Conservation (phyloP, 1,284 basidiomycete species). For the Trametes polyzona region DNA sequence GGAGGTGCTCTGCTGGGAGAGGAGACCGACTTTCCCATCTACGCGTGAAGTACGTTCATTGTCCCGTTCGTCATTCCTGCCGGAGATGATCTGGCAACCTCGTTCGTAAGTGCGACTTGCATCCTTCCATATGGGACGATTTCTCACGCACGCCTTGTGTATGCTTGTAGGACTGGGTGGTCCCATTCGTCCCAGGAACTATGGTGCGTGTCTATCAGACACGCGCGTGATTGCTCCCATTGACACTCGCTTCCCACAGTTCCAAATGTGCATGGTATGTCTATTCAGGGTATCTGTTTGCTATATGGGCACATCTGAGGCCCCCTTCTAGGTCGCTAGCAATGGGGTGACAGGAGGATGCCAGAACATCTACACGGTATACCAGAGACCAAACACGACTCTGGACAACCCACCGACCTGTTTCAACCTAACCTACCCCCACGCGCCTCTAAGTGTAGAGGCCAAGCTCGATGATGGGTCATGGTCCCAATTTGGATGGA, state of each 20-base stretch:
- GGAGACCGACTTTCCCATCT: neutral
- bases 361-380: slow-evolving; percentile 57
- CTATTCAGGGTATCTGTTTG: neutral
- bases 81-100: slow-evolving; percentile 42
- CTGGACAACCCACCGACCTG: slow-evolving; percentile 42
- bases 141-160: slow-evolving; percentile 1
- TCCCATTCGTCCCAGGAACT: slow-evolving; percentile 62
- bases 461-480: slow-evolving; percentile 50
- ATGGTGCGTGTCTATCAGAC: slow-evolving; percentile 37
- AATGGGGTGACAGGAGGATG: slow-evolving; percentile 64
- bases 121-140: neutral
- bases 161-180: slow-evolving; percentile 51
- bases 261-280: slow-evolving; percentile 68
- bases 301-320: too few species aligned
- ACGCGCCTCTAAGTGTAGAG: slow-evolving; percentile 46
- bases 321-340: slow-evolving; percentile 49
- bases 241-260: slow-evolving; percentile 38
- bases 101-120: slow-evolving; percentile 47
- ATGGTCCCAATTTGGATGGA: slow-evolving; percentile 61
- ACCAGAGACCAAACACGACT: slow-evolving; percentile 41
- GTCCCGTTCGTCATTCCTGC: slow-evolving; percentile 57
- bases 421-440: slow-evolving; percentile 51
- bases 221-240: neutral
- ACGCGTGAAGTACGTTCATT: slow-evolving; percentile 44
- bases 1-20: neutral